Conservation (phyloP, 495 filamentous ascomycete species). For the Penicillium angulare region DNA sequence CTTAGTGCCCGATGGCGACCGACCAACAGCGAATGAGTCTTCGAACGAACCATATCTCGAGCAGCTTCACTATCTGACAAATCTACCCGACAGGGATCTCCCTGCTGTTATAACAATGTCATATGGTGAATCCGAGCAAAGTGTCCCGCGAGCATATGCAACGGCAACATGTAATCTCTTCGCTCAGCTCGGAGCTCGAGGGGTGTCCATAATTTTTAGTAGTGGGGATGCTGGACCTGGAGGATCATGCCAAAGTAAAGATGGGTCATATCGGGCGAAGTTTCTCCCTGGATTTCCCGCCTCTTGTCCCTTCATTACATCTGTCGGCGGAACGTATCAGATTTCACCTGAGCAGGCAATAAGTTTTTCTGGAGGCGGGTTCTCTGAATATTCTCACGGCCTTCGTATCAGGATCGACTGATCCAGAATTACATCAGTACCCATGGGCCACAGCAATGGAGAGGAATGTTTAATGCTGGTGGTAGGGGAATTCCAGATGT, state of each 20-base stretch:
- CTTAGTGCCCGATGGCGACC: conserved; percentile 52
- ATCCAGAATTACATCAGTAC: conserved; percentile 54
- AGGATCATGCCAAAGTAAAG: conserved; percentile 59
- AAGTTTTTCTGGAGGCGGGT: conserved; percentile 64
- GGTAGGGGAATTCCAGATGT: conserved; percentile 78
- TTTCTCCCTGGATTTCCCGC: conserved; percentile 73
- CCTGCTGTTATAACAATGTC: conserved; percentile 74
- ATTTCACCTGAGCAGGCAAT: conserved; percentile 54
- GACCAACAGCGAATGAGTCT: conserved; percentile 39
- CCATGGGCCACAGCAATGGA: conserved; percentile 40
- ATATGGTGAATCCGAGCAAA: conserved; percentile 55
- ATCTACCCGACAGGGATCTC: conserved; percentile 58
- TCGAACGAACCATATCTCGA: conserved; percentile 84
- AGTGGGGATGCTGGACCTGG: conserved; percentile 71
- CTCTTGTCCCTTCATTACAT: conserved; percentile 77
- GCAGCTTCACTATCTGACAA: conserved; percentile 67
- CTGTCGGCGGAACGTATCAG: conserved; percentile 68
- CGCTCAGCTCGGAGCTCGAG: conserved; percentile 69
- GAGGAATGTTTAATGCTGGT: conserved; percentile 50
- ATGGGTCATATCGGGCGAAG: conserved; percentile 57
- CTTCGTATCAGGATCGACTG: conserved; percentile 60
- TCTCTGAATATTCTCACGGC: conserved; percentile 67
- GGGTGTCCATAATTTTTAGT: conserved; percentile 67
- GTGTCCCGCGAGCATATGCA: conserved; percentile 58
- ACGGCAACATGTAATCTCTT: conserved; percentile 68